Evolutionary conservation across 768 basidiomycete genomes (phyloP).

Genomic region (Punctularia strigosozonata): DNA sequence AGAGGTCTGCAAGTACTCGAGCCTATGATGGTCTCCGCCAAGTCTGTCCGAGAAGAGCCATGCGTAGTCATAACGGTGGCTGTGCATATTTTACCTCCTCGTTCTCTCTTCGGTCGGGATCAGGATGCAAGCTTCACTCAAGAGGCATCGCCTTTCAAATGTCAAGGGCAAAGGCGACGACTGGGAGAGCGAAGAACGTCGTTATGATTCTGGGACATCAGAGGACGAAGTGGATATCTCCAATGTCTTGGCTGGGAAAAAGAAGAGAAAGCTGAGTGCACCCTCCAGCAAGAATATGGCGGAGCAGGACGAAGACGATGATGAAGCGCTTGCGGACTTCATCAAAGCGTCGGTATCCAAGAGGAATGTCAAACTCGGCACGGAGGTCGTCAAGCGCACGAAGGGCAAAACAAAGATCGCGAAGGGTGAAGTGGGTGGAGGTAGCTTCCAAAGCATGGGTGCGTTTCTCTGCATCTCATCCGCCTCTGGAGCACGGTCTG

Average conservation of each 20-base stretch:
- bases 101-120: too few relatives aligned
- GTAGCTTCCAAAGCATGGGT: constrained; percentile 97
- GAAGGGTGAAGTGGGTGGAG: constrained; percentile 80
- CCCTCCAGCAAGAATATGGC: constrained; percentile 1
- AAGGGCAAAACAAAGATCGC: constrained; percentile 59
- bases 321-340: constrained; percentile 51
- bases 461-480: constrained; percentile 14
- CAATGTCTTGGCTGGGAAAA: constrained; percentile 40
- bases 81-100: too few relatives aligned
- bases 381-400: constrained; percentile 62
- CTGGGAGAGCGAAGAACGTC: too few relatives aligned
- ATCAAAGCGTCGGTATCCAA: constrained; percentile 61
- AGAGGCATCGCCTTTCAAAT: too few relatives aligned
- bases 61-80: too few relatives aligned
- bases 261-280: constrained; percentile 5
- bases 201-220: constrained; percentile 7
- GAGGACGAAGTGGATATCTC: constrained; percentile 53
- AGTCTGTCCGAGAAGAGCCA: too few relatives aligned
- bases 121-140: too few relatives aligned
- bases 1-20: too few relatives aligned
- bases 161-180: too few relatives aligned
- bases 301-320: constrained; percentile 24
- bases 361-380: constrained; percentile 64
- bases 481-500: constrained; percentile 4
- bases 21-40: too few relatives aligned